phyloP scores from a whole-genome alignment of 1,139 yeast species.

The Magnusiomyces sp. region DNA sequence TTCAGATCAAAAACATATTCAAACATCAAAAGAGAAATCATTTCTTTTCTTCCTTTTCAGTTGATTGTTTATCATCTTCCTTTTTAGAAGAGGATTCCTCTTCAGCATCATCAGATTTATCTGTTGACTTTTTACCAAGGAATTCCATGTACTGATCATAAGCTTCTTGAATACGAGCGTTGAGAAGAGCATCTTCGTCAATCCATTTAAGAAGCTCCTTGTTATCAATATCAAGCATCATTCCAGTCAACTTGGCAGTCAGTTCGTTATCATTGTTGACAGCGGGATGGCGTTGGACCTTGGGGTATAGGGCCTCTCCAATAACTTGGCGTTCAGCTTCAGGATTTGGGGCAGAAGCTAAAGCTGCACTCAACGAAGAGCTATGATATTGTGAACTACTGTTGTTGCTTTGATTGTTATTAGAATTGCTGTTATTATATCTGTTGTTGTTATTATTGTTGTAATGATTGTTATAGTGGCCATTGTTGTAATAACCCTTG shows the following conservation, averaged over 20 bases:
- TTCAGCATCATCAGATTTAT: background rate
- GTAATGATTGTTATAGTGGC: background rate
- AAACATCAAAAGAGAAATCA: background rate
- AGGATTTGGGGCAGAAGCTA: slow-evolving; percentile 3
- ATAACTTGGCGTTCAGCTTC: slow-evolving; percentile 86
- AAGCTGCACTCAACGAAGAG: slow-evolving; percentile 1
- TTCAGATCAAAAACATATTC: background rate
- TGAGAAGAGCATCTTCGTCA: slow-evolving; percentile 67
- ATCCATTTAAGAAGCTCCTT: slow-evolving; percentile 76
- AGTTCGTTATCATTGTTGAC: slow-evolving; percentile 71
- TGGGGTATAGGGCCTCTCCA: slow-evolving; percentile 90
- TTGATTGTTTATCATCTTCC: background rate
- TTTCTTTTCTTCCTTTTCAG: background rate
- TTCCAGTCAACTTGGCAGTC: slow-evolving; percentile 92
- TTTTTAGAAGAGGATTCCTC: background rate
- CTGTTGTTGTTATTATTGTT: background rate
- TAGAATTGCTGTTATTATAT: background rate
- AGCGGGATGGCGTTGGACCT: slow-evolving; percentile 73
- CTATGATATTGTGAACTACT: no score
- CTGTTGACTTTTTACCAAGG: slow-evolving; percentile 11
- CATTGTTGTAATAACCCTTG: background rate
- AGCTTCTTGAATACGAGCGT: slow-evolving; percentile 83
- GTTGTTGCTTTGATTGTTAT: background rate
- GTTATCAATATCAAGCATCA: slow-evolving; percentile 86
- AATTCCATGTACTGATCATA: slow-evolving; percentile 76